Conservation (phyloP, 2,329 filamentous ascomycete species). For the Alternaria longipes region DNA sequence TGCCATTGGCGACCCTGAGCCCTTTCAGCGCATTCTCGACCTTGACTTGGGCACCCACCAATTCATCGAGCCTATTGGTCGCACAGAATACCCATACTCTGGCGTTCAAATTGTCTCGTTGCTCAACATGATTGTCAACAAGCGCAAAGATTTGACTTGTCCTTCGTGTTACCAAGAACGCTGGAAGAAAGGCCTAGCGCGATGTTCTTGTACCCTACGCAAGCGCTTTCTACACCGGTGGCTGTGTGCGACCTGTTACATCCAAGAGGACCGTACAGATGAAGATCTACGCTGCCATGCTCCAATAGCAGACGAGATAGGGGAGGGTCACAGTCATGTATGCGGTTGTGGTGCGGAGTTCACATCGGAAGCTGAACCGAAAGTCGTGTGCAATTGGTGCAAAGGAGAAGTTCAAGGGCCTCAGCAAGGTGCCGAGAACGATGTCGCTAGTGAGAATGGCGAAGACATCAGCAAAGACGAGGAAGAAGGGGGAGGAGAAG, state of each 20-base stretch:
- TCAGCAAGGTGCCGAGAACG: background rate
- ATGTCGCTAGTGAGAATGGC: background rate
- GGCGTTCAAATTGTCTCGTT: conserved; percentile 17
- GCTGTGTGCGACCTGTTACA: conserved; percentile 27
- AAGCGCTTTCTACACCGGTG: conserved; percentile 30
- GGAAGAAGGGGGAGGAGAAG: background rate
- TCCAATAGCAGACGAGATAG: background rate
- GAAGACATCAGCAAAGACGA: background rate
- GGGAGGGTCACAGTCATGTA: conserved; percentile 1
- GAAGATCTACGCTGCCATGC: background rate
- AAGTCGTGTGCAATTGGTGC: conserved; percentile 21
- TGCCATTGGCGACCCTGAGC: conserved; percentile 24
- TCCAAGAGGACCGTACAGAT: conserved; percentile 2
- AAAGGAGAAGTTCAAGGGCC: conserved; percentile 8
- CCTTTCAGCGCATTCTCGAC: conserved; percentile 32
- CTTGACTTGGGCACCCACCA: conserved; percentile 26
- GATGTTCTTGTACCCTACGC: conserved; percentile 30
- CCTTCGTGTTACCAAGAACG: conserved; percentile 21
- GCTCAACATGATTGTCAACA: background rate
- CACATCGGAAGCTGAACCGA: background rate
- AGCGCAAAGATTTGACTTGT: conserved; percentile 23
- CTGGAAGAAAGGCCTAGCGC: background rate
- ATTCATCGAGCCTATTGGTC: conserved; percentile 18
- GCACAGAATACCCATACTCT: conserved; percentile 24
- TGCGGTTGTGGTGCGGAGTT: conserved; percentile 16